Evolutionary conservation across 768 basidiomycete genomes (phyloP), one percentile per base, ranked within the genome.

Genomic region (Calocybe gangraenosa): DNA sequence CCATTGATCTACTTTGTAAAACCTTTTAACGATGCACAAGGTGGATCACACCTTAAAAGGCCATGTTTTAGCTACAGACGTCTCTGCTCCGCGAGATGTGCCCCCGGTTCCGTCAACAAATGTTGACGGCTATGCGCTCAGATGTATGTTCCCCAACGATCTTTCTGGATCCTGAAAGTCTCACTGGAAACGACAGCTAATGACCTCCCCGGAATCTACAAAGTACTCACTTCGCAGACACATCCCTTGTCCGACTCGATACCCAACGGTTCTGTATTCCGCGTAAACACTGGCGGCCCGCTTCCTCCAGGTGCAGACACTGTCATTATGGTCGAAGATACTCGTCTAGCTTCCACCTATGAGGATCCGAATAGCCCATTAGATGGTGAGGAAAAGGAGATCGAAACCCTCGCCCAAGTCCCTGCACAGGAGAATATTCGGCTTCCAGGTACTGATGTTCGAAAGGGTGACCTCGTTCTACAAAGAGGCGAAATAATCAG

Each of bases 241-340:
- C 81, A 83, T 18, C 48, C 60, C 0, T 68, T 79, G 7, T 58
- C 67, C 15, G 63, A 78, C 31, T 61, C 70, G 10, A 57, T 87
- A 3, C 76, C 80, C 1, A 47, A 56, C 0, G 77, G 73, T 4
- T 62, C 64, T 14, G 72, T 89, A 30, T 87, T 80, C 60, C 82
- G 92, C 35, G 78, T 95, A 61, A 93, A 92, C 64, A 95, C 92
- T 0, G 92, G 92, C 5, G 85, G 78, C 0, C 87, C 89, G 0
- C 66, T 95, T 2, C 92, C 92, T 1, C 60, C 65, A 0, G 90
- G 87, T 3, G 63, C 84, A 6, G 84, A 93, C 58, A 68, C 88
- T 0, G 83, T 92, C 2, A 82, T 95, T 62, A 94, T 93, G 91
- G 92, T 95, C 15, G 92, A 95, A 65, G 92, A 94, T 59, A 94